phyloP scores from a whole-genome alignment of 805 yeast species.

The Candida tallmaniae region DNA sequence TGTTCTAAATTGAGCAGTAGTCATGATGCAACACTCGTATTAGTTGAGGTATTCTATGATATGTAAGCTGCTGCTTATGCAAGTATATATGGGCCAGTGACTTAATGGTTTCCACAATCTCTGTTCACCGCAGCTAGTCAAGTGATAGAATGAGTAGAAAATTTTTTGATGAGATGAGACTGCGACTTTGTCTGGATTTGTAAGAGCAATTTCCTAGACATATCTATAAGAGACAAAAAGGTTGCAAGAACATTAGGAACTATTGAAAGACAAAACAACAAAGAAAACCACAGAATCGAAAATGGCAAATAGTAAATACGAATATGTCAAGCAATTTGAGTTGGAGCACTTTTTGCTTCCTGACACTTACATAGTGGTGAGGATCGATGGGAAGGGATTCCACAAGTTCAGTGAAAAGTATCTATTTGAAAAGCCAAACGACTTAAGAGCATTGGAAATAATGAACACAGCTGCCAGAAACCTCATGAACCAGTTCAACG shows the following conservation, averaged over 20 bases:
- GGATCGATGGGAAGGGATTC: conserved; percentile 93
- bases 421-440: conserved; percentile 84
- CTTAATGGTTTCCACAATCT: no score
- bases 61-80: no score
- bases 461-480: conserved; percentile 79
- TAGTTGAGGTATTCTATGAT: no score
- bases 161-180: neutral
- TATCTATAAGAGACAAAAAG: no score
- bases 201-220: conserved; percentile 1
- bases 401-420: conserved; percentile 77
- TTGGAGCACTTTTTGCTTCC: conserved; percentile 68
- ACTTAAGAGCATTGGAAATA: conserved; percentile 63
- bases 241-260: neutral
- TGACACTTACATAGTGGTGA: conserved; percentile 72
- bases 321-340: conserved; percentile 83
- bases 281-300: no score
- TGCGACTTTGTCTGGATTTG: neutral
- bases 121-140: no score
- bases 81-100: no score
- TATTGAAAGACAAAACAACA: neutral
- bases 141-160: no score
- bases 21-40: no score
- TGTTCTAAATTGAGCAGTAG: conserved; percentile 67
- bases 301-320: conserved; percentile 85
- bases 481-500: conserved; percentile 62